phyloP scores from a whole-genome alignment of 371 early-diverging fungal species.

The Rhizopus stolonifer region DNA sequence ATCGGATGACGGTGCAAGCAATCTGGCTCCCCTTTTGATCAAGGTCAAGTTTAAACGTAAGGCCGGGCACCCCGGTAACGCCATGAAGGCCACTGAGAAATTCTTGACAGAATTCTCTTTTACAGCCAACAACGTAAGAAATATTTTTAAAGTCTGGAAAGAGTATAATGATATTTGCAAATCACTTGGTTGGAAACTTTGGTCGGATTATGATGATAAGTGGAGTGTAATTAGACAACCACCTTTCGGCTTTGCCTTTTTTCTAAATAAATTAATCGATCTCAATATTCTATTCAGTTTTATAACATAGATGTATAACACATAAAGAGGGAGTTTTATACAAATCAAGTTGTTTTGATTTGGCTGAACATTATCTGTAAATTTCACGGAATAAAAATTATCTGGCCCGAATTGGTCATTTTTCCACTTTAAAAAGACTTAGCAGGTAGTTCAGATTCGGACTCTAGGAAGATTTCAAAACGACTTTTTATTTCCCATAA shows the following conservation, averaged over 20 bases:
- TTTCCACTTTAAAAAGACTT: too few relatives aligned
- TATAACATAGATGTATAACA: too few relatives aligned
- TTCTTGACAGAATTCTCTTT: slow-evolving; percentile 60
- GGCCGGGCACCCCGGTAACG: slow-evolving; percentile 58
- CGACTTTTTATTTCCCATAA: too few relatives aligned
- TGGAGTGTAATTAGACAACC: slow-evolving; percentile 51
- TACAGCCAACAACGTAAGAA: slow-evolving; percentile 35
- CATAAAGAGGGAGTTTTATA: too few relatives aligned
- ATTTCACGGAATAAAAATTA: too few relatives aligned
- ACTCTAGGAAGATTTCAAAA: too few relatives aligned
- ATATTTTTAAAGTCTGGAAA: slow-evolving; percentile 44
- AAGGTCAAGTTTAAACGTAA: slow-evolving; percentile 59
- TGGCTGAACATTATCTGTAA: too few relatives aligned
- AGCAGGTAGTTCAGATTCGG: too few relatives aligned
- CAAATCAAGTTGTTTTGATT: too few relatives aligned
- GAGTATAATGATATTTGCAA: slow-evolving; percentile 43
- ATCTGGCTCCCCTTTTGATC: slow-evolving; percentile 35
- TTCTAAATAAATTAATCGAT: slow-evolving; percentile 52
- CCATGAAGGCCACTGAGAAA: slow-evolving; percentile 64
- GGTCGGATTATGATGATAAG: slow-evolving; percentile 59
- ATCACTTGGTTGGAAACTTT: slow-evolving; percentile 56
- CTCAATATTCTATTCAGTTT: too few relatives aligned
- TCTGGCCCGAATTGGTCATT: too few relatives aligned
- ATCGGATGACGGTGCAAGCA: slow-evolving; percentile 20
- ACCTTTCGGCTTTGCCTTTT: slow-evolving; percentile 54